These are phyloP conservation scores for Climacium dendroides DNA, from an alignment of 225 moss, liverwort and hornwort species.

Conservation along the genomic window DNA sequence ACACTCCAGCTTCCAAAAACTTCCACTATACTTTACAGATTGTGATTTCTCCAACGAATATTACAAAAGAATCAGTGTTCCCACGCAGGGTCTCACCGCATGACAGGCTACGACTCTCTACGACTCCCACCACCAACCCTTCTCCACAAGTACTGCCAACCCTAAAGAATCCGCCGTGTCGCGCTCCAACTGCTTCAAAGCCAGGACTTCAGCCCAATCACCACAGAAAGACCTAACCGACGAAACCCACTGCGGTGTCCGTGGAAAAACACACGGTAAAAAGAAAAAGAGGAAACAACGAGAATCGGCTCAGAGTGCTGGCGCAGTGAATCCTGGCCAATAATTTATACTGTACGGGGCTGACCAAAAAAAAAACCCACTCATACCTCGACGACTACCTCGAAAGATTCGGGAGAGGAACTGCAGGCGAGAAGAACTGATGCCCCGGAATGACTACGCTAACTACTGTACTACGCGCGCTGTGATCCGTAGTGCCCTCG, in stretches of 20 bases:
- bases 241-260: background rate
- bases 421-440: background rate
- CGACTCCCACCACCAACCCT: background rate
- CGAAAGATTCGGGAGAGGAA: background rate
- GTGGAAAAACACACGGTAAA: background rate
- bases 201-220: background rate
- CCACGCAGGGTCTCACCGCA: background rate
- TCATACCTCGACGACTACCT: conserved; percentile 3
- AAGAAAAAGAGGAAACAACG: background rate
- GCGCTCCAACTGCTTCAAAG: background rate
- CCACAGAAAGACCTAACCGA: background rate
- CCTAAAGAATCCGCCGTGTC: background rate
- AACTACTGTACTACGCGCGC: background rate
- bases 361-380: conserved; percentile 22
- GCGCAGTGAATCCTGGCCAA: background rate
- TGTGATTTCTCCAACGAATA: background rate
- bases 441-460: background rate
- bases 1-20: background rate
- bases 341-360: conserved; percentile 12
- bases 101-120: background rate
- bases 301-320: background rate
- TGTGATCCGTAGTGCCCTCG: background rate
- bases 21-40: conserved; percentile 5
- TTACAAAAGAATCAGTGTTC: conserved; percentile 7
- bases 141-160: background rate